Conservation (phyloP, 805 yeast species). For the Ogataea parapolymorpha region DNA sequence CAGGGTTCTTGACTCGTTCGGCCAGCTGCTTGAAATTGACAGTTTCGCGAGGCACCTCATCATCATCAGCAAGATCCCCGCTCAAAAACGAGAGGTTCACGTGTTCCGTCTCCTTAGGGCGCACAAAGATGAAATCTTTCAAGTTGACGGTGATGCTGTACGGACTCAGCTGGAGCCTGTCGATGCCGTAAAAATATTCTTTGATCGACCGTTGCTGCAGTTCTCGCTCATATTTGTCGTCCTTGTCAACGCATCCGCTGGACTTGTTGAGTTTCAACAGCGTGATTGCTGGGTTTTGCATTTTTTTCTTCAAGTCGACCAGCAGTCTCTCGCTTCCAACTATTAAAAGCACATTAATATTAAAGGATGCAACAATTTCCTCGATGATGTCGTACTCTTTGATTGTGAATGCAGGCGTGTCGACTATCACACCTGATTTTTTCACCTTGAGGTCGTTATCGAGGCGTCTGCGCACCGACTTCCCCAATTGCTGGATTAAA, state of each 20-base stretch:
- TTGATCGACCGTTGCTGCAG: conserved; percentile 72
- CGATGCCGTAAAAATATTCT: conserved; percentile 86
- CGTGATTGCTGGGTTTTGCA: conserved; percentile 35
- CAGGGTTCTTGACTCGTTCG: conserved; percentile 39
- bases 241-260: conserved; percentile 75
- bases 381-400: conserved; percentile 52
- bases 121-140: conserved; percentile 57
- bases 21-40: conserved; percentile 16
- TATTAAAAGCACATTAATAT: conserved; percentile 57
- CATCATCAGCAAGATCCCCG: conserved; percentile 28
- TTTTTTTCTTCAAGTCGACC: conserved; percentile 57
- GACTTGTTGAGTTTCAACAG: conserved; percentile 65
- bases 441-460: conserved; percentile 45
- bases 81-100: conserved; percentile 25
- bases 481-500: conserved; percentile 41
- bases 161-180: conserved; percentile 69
- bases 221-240: conserved; percentile 64
- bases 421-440: conserved; percentile 62
- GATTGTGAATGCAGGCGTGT: conserved; percentile 63
- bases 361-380: conserved; percentile 55
- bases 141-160: conserved; percentile 74
- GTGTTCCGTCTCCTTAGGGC: conserved; percentile 40
- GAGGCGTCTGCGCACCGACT: conserved; percentile 40
- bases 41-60: conserved; percentile 10
- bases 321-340: conserved; percentile 73